Base-by-base conservation (phyloP, 2,329 filamentous ascomycete species). In the Hypoxylon sp. region DNA sequence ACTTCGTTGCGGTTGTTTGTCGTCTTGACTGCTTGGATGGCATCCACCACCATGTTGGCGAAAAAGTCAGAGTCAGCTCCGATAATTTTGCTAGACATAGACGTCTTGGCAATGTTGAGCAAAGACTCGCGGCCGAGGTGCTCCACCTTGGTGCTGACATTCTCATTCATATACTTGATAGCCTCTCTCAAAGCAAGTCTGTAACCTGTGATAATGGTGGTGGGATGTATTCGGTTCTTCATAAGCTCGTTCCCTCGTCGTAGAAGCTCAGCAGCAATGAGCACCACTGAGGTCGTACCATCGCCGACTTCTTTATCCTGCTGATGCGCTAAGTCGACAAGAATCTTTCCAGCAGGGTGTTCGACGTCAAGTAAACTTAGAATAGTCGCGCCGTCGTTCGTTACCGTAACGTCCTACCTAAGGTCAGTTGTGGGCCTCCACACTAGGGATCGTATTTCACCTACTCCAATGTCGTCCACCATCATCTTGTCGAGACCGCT, bases 401-500 rank as follows among this genome's bases (percentile, higher is more conserved):
- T 99, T 63, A 99, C 96, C 66, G 96, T 99, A 64, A 99, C 96
- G 84, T 99, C 96, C 91, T 93, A 74, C 3, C 45, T 56, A 51
- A 21, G 61, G 71, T 72, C 47, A 75, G 70, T 48, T 48, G 74
- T 65, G 59, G 67, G 64, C 62, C 43, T 55, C 62, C 67, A 72
- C 55, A 75, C 71, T 60, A 41, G 45, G 48, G 48, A 29, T 34
- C 34, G 51, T 61, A 61, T 39, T 64, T 61, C 62, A 75, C 90
- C 74, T 88, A 93, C 91, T 77, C 96, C 96, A 80, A 99, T 98
- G 79, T 99, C 96, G 83, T 99, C 96, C 75, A 99, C 96, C 96
- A 99, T 98, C 96, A 99, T 99, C 88, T 99, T 99, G 80, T 99
- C 96, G 72, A 99, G 87, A 51, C 96, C 96, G 68, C 93, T 97